These are phyloP conservation scores for Parietaria judaica DNA, from an alignment of 306 rosid species.

Conservation along the genomic window DNA sequence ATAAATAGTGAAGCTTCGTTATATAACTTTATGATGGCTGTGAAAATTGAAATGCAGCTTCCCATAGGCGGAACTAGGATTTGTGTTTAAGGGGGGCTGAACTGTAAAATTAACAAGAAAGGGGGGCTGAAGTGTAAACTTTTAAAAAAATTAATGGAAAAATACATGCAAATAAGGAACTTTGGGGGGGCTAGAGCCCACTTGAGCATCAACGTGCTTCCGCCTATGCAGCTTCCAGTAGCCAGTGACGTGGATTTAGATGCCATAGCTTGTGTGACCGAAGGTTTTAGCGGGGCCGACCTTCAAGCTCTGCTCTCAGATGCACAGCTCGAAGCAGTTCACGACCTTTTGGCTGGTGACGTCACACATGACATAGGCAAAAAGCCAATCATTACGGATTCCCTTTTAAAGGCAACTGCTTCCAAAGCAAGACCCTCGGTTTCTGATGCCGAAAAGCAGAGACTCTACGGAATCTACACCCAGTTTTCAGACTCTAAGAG, in stretches of 20 bases:
- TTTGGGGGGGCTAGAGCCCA: too few species aligned
- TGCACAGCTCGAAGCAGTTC: conserved; percentile 95
- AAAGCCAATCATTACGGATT: conserved; percentile 60
- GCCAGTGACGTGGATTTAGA: conserved; percentile 64
- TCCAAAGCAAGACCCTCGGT: conserved; percentile 76
- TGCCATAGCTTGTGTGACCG: conserved; percentile 63
- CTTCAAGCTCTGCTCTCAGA: conserved; percentile 96
- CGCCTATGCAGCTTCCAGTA: conserved; percentile 63
- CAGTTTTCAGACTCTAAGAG: conserved; percentile 78
- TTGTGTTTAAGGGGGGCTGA: too few species aligned
- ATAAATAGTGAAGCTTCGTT: too few species aligned
- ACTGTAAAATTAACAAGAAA: too few species aligned
- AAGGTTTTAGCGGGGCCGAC: conserved; percentile 96
- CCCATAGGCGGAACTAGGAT: too few species aligned
- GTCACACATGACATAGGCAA: conserved; percentile 29
- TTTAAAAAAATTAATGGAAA: too few species aligned
- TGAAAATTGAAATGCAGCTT: conserved; percentile 20
- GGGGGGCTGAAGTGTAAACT: too few species aligned
- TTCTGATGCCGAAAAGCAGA: conserved; percentile 70
- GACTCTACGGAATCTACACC: conserved; percentile 58
- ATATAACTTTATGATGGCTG: too few species aligned
- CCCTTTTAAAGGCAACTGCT: conserved; percentile 54
- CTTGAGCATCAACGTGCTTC: too few species aligned
- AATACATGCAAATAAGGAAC: too few species aligned
- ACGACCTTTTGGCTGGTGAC: conserved; percentile 51